Percentiles rank a stretch among this genome's conserved stretches.
These are phyloP conservation scores for Bruguiera sexangula DNA, from an alignment of 345 rosid genomes.

Conservation along the genomic window DNA sequence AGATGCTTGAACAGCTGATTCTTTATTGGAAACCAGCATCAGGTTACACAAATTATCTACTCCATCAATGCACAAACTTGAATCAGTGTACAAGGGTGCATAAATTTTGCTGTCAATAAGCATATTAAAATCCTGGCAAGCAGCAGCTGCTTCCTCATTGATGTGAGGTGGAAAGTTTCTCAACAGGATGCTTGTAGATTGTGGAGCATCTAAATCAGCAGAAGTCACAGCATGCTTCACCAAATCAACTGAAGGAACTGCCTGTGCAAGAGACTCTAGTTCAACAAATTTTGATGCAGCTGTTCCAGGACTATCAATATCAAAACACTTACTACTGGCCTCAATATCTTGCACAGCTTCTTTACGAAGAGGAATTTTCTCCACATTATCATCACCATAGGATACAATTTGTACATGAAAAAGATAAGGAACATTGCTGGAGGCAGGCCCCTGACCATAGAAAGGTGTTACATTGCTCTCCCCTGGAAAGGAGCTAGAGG, in stretches of 20 bases:
- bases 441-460: conserved; percentile 30
- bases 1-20: conserved; percentile 49
- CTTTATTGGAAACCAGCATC: conserved; percentile 59
- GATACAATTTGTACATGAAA: conserved; percentile 44
- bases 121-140: conserved; percentile 20
- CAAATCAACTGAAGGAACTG: conserved; percentile 23
- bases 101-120: conserved; percentile 17
- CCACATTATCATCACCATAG: conserved; percentile 34
- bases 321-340: conserved; percentile 42
- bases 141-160: conserved; percentile 18
- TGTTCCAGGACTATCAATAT: conserved; percentile 61
- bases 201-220: conserved; percentile 25
- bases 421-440: conserved; percentile 31
- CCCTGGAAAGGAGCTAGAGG: conserved; percentile 32
- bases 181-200: conserved; percentile 14
- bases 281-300: conserved; percentile 60
- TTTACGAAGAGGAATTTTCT: conserved; percentile 31
- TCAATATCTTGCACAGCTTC: conserved; percentile 36
- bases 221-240: conserved; percentile 25
- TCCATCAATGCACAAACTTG: conserved; percentile 18
- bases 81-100: conserved; percentile 25
- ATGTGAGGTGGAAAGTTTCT: conserved; percentile 18
- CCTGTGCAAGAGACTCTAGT: conserved; percentile 25
- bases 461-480: conserved; percentile 26
- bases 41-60: conserved; percentile 37